These are phyloP conservation scores for Aspergillus nomiae DNA, from an alignment of 2,329 filamentous ascomycete genomes.

Conservation along the genomic window DNA sequence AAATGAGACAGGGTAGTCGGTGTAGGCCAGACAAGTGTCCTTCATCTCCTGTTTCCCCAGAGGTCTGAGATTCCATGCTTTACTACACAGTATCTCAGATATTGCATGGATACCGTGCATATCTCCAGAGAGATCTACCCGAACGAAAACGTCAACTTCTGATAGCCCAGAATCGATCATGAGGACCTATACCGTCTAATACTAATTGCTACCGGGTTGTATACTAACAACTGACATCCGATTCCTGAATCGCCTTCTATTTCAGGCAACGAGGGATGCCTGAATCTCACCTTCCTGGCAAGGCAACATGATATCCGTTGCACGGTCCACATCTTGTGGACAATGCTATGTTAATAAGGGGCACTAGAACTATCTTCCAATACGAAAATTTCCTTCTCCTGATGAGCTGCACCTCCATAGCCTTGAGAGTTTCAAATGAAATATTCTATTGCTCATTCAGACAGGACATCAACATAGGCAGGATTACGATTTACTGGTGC, in stretches of 20 bases:
- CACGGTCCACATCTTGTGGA: too few relatives aligned
- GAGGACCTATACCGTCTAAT: too few relatives aligned
- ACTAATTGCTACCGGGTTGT: too few relatives aligned
- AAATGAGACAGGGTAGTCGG: background rate
- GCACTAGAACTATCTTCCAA: background rate
- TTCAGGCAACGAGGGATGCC: background rate
- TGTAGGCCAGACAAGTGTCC: background rate
- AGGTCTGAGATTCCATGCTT: background rate
- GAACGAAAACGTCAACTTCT: background rate
- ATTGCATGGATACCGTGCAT: background rate
- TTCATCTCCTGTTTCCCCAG: accelerated
- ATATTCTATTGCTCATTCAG: background rate
- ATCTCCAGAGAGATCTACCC: background rate
- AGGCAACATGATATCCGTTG: background rate
- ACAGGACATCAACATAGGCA: background rate
- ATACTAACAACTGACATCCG: too few relatives aligned
- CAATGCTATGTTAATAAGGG: background rate
- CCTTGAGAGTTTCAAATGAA: background rate
- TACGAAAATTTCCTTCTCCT: background rate
- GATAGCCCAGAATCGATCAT: background rate
- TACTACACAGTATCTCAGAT: background rate
- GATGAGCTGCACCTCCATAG: background rate
- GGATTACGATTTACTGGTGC: background rate
- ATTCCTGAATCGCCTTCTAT: background rate
- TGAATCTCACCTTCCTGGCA: background rate